Percentiles rank a stretch among this genome's conserved stretches.
Evolutionary conservation across 257 asterid species (phyloP).

Genomic region (Capsicum baccatum): DNA sequence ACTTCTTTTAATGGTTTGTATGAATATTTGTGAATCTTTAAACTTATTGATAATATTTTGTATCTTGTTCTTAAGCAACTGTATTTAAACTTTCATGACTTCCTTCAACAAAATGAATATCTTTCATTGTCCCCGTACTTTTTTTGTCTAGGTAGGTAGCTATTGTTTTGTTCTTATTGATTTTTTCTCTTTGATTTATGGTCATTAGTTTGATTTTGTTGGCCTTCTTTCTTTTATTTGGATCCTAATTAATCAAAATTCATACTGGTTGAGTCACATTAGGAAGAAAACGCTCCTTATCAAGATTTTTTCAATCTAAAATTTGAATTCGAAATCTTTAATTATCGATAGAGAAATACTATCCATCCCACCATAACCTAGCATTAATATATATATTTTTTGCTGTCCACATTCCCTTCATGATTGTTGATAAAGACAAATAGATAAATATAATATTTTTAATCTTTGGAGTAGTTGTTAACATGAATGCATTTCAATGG

Average conservation of each 20-base stretch:
- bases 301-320: background rate
- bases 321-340: background rate
- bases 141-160: background rate
- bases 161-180: background rate
- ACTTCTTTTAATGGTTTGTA: conserved; percentile 21
- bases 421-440: background rate
- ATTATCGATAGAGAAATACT: too few relatives aligned
- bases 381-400: too few relatives aligned
- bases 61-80: background rate
- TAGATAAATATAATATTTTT: background rate
- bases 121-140: background rate
- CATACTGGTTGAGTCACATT: too few relatives aligned
- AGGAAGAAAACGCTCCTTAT: too few relatives aligned
- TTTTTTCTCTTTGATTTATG: background rate
- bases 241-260: too few relatives aligned
- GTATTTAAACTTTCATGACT: background rate
- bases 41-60: conserved; percentile 10
- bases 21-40: conserved; percentile 11
- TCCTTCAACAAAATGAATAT: conserved; percentile 21
- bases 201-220: background rate
- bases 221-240: background rate
- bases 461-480: background rate
- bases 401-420: background rate
- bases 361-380: background rate
- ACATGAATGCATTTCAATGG: background rate